phyloP scores from a whole-genome alignment of 331 rosid genomes.

The Saraca asoca region DNA sequence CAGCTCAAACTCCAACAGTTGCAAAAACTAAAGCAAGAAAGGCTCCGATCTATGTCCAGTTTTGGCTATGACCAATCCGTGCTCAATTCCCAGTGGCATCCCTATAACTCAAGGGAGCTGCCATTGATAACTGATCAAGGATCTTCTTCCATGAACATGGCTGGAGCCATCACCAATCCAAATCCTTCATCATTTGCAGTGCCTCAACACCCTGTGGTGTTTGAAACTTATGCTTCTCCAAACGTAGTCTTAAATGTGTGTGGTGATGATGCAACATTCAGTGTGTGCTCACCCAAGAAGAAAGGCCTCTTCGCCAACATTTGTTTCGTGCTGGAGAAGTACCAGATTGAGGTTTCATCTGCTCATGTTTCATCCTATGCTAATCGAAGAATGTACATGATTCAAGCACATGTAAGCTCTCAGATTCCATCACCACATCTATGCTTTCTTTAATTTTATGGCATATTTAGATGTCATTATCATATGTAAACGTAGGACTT shows the following conservation, averaged over 20 bases:
- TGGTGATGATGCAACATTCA: slow-evolving; percentile 61
- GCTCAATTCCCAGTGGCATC: slow-evolving; percentile 9
- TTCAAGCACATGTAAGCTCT: slow-evolving; percentile 60
- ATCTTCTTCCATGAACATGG: slow-evolving; percentile 33
- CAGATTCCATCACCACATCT: neutral
- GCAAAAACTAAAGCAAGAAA: slow-evolving; percentile 55
- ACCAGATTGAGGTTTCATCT: slow-evolving; percentile 47
- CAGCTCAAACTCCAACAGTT: slow-evolving; percentile 45
- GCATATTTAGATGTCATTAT: too few relatives aligned
- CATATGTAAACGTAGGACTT: too few relatives aligned
- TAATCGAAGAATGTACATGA: slow-evolving; percentile 46
- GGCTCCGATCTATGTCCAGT: slow-evolving; percentile 27
- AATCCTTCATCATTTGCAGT: slow-evolving; percentile 13
- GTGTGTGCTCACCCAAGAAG: slow-evolving; percentile 49
- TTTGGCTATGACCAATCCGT: slow-evolving; percentile 27
- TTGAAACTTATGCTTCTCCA: slow-evolving; percentile 58
- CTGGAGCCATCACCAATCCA: slow-evolving; percentile 5
- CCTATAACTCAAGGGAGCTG: slow-evolving; percentile 40
- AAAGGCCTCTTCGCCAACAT: slow-evolving; percentile 44
- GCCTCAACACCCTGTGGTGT: neutral
- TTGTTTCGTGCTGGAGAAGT: slow-evolving; percentile 56
- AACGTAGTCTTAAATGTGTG: slow-evolving; percentile 56
- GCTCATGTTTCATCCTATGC: slow-evolving; percentile 44
- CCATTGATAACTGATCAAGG: slow-evolving; percentile 42
- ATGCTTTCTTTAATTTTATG: neutral